These are phyloP conservation scores for Volvariella surrecta DNA, from an alignment of 1,284 basidiomycete species.

Conservation along the genomic window DNA sequence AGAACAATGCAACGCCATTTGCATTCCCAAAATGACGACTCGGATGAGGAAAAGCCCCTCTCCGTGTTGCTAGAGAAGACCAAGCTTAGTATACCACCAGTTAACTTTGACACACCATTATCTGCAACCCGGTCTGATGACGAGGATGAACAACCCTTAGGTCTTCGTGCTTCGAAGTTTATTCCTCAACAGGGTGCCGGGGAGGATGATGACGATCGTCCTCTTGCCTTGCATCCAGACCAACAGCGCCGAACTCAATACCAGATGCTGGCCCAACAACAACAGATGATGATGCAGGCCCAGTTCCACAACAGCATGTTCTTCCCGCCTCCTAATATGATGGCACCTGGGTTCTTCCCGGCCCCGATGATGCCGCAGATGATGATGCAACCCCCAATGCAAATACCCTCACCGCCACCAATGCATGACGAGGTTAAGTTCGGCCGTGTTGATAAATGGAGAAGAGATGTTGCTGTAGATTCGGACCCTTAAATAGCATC, in stretches of 20 bases:
- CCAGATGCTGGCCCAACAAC: conserved; percentile 54
- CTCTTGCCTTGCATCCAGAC: conserved; percentile 68
- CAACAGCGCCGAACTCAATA: conserved; percentile 70
- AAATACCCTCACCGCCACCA: conserved; percentile 52
- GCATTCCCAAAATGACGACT: conserved; percentile 25
- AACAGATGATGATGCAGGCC: conserved; percentile 68
- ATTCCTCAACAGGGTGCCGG: conserved; percentile 6
- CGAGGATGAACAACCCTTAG: conserved; percentile 63
- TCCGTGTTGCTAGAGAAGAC: conserved; percentile 49
- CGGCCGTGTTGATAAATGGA: conserved; percentile 68
- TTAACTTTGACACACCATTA: conserved; percentile 31
- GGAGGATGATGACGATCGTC: conserved; percentile 50
- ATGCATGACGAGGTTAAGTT: conserved; percentile 56
- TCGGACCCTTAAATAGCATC: conserved; percentile 23
- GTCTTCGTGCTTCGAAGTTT: conserved; percentile 43
- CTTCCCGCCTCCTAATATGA: conserved; percentile 57
- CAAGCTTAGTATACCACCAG: conserved; percentile 34
- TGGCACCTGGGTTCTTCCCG: conserved; percentile 53
- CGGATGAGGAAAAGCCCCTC: conserved; percentile 70
- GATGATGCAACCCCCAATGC: conserved; percentile 46
- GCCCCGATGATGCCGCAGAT: conserved; percentile 44
- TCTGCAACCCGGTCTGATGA: conserved; percentile 27
- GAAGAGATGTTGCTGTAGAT: conserved; percentile 66
- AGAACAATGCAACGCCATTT: conserved; percentile 35
- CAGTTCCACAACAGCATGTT: conserved; percentile 69